Percentiles rank a stretch among this genome's conserved stretches.
Conservation (phyloP, 2,329 filamentous ascomycete species). For the Arachnomyces sp. region DNA sequence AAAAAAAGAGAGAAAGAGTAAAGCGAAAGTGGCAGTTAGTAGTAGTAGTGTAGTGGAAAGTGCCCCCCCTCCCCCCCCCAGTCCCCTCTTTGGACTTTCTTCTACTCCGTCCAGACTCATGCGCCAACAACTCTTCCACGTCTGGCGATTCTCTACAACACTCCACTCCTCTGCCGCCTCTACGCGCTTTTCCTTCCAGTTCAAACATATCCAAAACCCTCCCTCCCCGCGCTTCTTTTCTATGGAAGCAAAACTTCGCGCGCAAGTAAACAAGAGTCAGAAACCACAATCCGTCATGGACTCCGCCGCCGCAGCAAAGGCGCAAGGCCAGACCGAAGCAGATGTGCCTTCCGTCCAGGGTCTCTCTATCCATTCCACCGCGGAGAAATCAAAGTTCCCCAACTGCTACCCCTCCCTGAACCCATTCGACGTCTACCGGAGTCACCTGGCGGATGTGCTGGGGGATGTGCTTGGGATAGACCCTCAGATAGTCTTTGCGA, state of each 20-base stretch:
- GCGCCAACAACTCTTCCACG: constrained; percentile 9
- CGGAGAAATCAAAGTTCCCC: constrained; percentile 30
- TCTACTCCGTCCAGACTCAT: constrained; percentile 5
- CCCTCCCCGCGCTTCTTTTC: constrained; percentile 1
- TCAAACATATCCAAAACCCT: not conserved
- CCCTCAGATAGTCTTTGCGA: constrained; percentile 30
- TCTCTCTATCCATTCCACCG: constrained; percentile 32
- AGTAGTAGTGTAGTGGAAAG: too few relatives aligned
- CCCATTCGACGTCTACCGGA: constrained; percentile 39
- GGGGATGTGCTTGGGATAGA: constrained; percentile 31
- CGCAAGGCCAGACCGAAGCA: constrained; percentile 9
- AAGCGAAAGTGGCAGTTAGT: too few relatives aligned
- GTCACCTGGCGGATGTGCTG: constrained; percentile 37
- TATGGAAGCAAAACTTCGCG: constrained; percentile 10
- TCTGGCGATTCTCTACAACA: constrained; percentile 2
- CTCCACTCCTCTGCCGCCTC: too few relatives aligned
- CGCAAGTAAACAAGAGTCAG: constrained; percentile 1
- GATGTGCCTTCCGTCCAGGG: constrained; percentile 30
- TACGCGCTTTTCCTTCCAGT: not conserved
- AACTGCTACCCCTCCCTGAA: constrained; percentile 38
- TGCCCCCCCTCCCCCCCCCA: too few relatives aligned
- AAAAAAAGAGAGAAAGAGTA: too few relatives aligned
- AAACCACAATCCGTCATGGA: constrained; percentile 23
- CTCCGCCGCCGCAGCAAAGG: constrained; percentile 15
- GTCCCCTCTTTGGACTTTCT: too few relatives aligned